Percentiles rank a stretch among this genome's conserved stretches.
Evolutionary conservation across 75 land plant genomes (phyloP).

Genomic region (Ceratopteris richardii): DNA sequence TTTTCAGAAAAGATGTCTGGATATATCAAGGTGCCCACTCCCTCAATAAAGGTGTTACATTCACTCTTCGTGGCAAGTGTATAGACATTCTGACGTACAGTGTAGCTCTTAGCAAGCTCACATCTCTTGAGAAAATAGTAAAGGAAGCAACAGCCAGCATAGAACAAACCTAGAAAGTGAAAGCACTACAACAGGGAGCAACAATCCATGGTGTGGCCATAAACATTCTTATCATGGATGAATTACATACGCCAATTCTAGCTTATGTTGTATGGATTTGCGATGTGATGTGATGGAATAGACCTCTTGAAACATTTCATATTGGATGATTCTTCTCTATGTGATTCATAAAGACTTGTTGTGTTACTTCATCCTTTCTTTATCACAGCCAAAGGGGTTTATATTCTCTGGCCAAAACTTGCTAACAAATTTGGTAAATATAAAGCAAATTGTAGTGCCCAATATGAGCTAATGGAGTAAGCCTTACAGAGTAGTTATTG

Average conservation of each 20-base stretch:
- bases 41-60: constrained; percentile 1
- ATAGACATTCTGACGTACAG: background rate
- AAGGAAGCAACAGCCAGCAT: constrained; percentile 43
- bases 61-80: background rate
- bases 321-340: constrained; percentile 7
- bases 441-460: constrained; percentile 34
- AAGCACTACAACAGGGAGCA: constrained; percentile 31
- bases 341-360: constrained; percentile 50
- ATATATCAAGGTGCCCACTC: constrained; percentile 6
- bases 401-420: constrained; percentile 32
- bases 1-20: constrained; percentile 11
- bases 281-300: constrained; percentile 25
- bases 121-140: constrained; percentile 40
- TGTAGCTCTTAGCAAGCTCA: constrained; percentile 13
- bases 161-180: constrained; percentile 35
- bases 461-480: constrained; percentile 35
- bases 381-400: constrained; percentile 11
- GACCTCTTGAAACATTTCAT: constrained; percentile 18
- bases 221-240: constrained; percentile 34
- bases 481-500: constrained; percentile 46
- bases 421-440: constrained; percentile 13
- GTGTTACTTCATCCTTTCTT: constrained; percentile 31
- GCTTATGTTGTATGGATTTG: constrained; percentile 19
- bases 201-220: constrained; percentile 54
- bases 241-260: constrained; percentile 37